Evolutionary conservation across 2,329 filamentous ascomycete species (phyloP), one percentile per base, ranked within the genome.

Genomic region (Colletotrichum truncatum): DNA sequence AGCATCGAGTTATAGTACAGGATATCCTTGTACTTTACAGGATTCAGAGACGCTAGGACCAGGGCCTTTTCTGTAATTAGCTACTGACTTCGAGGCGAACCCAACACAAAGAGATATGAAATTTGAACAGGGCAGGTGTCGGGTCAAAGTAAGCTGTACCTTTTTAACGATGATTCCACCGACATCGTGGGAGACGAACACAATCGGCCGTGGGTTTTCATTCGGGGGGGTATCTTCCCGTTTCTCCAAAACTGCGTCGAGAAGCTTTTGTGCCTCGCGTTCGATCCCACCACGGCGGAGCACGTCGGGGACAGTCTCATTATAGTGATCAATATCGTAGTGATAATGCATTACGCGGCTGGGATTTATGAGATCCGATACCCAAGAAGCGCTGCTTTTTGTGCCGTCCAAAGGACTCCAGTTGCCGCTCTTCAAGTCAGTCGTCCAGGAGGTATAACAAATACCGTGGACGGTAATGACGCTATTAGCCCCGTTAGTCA

Each of bases 161-260:
- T 34, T 64, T 30, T 64, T 64, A 4, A 64, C 28, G 6, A 64
- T 64, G 5, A 30, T 38, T 23, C 61, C 61, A 3, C 61, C 61
- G 18, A 64, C n/a, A 18, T 64, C 61, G 12, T 64, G 61, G 16
- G 18, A 18, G 6, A 64, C 43, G 21, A 57, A 64, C 16, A 64
- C 39, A 23, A 64, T 64, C 16, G 61, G 53, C 14, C 52, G 60
- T 30, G 39, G 6, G 6, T 36, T 26, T 38, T 9, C 26, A 18
- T 10, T 38, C 25, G 5, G 3, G 14, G 11, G 5, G 6, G 8
- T 9, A 2, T 25, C 18, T 36, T 18, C 8, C 45, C 8, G 30
- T 36, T n/a, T 52, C 48, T 52, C 28, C 6, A 38, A 23, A 12
- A 52, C 30, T 11, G 32, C 32, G 30, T 52, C 48, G 12, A 64